A percentile compares a stretch with the other conserved stretches of the same genome.
These are phyloP conservation scores for Saturnispora sanitii DNA, from an alignment of 805 yeast species.

Conservation along the genomic window DNA sequence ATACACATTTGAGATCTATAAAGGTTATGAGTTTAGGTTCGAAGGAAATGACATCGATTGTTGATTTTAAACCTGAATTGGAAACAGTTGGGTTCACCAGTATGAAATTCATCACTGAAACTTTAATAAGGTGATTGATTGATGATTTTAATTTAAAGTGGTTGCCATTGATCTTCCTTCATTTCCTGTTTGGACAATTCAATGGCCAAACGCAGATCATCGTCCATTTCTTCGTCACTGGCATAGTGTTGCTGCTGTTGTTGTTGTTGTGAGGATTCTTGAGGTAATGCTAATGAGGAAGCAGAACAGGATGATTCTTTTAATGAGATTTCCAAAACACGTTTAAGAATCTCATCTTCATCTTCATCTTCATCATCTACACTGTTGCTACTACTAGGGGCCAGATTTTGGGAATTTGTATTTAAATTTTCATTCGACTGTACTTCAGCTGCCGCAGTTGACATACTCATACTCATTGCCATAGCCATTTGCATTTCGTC, in stretches of 20 bases:
- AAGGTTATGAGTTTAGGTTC: constrained; percentile 42
- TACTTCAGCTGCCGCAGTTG: constrained; percentile 1
- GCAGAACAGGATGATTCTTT: no score
- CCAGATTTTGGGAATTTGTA: no score
- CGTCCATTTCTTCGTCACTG: constrained; percentile 8
- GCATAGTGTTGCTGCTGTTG: background rate
- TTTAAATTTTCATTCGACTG: background rate
- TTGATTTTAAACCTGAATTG: constrained; percentile 15
- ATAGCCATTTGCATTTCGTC: constrained; percentile 35
- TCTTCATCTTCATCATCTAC: background rate
- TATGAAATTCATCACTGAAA: constrained; percentile 25
- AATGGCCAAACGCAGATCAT: constrained; percentile 12
- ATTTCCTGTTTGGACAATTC: constrained; percentile 12
- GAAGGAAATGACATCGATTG: constrained; percentile 18
- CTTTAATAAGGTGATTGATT: constrained; percentile 20
- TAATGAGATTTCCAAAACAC: background rate
- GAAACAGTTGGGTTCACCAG: constrained; percentile 27
- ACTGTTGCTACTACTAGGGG: no score
- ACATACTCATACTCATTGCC: constrained; percentile 28
- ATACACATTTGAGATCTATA: constrained; percentile 76
- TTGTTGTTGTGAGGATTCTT: no score
- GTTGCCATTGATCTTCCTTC: constrained; percentile 9
- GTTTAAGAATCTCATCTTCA: background rate
- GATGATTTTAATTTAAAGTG: background rate
- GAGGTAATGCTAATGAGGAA: no score